Base-by-base conservation (phyloP, 352 stramenopile genomes). In the Pythium monospermum region DNA sequence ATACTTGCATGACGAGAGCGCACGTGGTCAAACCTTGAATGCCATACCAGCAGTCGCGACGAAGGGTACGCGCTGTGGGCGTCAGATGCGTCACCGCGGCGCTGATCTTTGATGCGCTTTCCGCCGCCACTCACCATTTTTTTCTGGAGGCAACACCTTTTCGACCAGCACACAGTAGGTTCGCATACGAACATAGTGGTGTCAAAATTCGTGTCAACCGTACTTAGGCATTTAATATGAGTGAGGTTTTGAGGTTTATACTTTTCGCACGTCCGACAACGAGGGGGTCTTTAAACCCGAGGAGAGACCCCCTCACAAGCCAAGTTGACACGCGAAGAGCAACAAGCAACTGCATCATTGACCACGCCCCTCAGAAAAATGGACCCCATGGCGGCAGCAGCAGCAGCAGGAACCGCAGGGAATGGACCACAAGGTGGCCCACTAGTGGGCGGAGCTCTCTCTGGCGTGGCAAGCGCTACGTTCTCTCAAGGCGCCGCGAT, bases 61-160 rank as follows among this genome's bases (percentile, higher is more conserved):
- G 59, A 44, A 6, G 74, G 70, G 37, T 74, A 59, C 28, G 53
- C 50, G 3, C 66, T 32, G 26, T 48, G 30, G 28, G 53, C 46
- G 11, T 47, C 32, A 3, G 36, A 13, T 15, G 42, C 55, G 23
- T 51, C 33, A 19, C 46, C 46, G 25, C 45, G 54, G n/a, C 51
- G 58, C 21, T 52, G 58, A 23, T 72, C 68, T 37, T 70, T 64
- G 37, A 49, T 39, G 43, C 66, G 66, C 42, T 75, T 76, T 56
- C 68, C 68, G 22, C 78, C 78, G 38, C 78, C 76, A 73, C 78
- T 86, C 61, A 83, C 78, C 78, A 89, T 89, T n/a, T n/a, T n/a
- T n/a, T n/a, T n/a, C n/a, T n/a, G n/a, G n/a, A n/a, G n/a, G n/a
- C n/a, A n/a, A n/a, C n/a, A n/a, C n/a, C n/a, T n/a, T n/a, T n/a